Evolutionary conservation across 768 basidiomycete species (phyloP), one percentile per base, ranked within the genome.

Genomic region (Termitomyces titanicus): DNA sequence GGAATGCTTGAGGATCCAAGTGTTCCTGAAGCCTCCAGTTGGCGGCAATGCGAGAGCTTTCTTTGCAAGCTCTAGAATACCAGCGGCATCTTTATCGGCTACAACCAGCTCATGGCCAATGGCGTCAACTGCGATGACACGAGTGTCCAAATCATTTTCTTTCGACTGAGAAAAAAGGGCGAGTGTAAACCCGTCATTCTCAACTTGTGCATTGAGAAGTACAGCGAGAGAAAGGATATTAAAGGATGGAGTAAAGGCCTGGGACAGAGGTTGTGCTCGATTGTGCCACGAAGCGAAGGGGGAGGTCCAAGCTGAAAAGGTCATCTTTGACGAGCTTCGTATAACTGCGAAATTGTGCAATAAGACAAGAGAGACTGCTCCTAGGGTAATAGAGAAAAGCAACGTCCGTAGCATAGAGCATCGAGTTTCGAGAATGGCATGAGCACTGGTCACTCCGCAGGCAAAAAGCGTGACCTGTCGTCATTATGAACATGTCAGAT

Each of bases 121-220:
- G 1, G 69, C 63, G 51, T 74, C 71, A 12, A 76, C 64, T 1
- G 70, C 68, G 13, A 70, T 46, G 11, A 58, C 51, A 15, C 60
- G 53, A 34, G 59, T 56, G 2, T 55, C 53, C 17, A 22, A 17
- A 8, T 56, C 54, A 24, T 58, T 35, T 13, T 59, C 59, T n/a
- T 25, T 44, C 6, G 34, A n/a, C 2, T 50, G 48, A 20, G 60
- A 49, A 56, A 74, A 76, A 1, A 76, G 50, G 5, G 73, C 70
- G 25, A 75, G 63, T 0, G 71, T 70, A 50, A 76, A 71, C 10
- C 72, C 73, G 43, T 71, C 66, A 15, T 62, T 63, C 47, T 73
- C 72, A 6, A 66, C 66, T n/a, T 57, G 70, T 2, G 66, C 60
- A 55, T 72, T 75, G 13, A 68, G 63, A 10, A 74, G 66, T 5